Conservation (phyloP, 257 asterid genomes). For the Solanum chilense region DNA sequence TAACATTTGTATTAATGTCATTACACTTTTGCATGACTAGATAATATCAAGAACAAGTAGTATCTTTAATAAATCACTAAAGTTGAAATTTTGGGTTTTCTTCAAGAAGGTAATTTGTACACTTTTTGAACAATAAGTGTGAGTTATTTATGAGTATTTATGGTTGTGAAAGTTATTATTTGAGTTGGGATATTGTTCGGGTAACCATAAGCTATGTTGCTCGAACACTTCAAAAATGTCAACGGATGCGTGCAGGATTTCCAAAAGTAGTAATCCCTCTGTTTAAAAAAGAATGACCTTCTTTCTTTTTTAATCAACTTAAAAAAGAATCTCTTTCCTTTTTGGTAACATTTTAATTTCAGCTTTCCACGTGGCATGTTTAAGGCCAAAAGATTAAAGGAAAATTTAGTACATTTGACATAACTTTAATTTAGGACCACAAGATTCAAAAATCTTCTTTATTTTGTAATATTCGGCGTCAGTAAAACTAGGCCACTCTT, state of each 20-base stretch:
- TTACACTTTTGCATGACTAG: neutral
- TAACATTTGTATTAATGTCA: neutral
- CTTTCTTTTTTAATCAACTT: no score
- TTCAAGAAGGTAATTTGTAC: neutral
- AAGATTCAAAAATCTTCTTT: no score
- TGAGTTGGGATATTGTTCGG: neutral
- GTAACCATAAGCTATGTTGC: neutral
- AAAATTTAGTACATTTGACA: no score
- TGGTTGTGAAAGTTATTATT: neutral
- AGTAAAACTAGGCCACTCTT: no score
- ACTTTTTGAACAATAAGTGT: neutral
- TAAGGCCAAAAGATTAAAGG: no score
- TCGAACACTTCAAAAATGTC: no score
- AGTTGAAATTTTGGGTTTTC: neutral
- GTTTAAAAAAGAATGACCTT: no score
- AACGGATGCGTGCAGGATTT: neutral
- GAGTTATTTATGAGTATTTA: neutral
- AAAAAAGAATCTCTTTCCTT: no score
- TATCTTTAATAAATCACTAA: neutral
- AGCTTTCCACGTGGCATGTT: no score
- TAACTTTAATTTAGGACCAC: no score
- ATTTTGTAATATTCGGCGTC: no score
- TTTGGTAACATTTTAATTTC: no score
- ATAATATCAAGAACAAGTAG: neutral
- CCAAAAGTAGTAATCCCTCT: neutral